phyloP scores from a whole-genome alignment of 495 filamentous ascomycete genomes.

The Hypomontagnella submonticulosa region DNA sequence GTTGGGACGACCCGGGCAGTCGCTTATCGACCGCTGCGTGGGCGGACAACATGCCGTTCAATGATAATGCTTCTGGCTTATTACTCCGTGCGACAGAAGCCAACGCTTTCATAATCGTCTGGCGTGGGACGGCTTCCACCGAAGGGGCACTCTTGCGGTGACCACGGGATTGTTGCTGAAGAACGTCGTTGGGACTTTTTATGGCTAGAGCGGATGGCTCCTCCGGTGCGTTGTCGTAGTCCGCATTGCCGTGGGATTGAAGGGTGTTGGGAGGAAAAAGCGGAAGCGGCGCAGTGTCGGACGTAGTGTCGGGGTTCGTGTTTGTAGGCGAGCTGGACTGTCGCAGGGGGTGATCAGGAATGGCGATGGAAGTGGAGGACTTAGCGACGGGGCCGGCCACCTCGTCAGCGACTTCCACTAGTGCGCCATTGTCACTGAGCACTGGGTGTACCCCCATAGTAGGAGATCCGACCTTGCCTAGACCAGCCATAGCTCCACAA shows the following conservation, averaged over 20 bases:
- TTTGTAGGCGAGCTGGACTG: constrained; percentile 33
- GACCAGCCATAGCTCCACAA: constrained; percentile 40
- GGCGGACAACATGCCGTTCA: constrained; percentile 63
- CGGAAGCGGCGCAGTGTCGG: constrained; percentile 2
- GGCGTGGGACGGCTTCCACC: constrained; percentile 78
- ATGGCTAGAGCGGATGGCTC: constrained; percentile 39
- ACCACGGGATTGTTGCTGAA: constrained; percentile 50
- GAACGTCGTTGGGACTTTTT: constrained; percentile 24
- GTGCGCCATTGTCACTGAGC: constrained; percentile 27
- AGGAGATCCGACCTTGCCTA: constrained; percentile 30
- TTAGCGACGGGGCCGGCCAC: constrained; percentile 39
- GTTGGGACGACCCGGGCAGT: constrained; percentile 52
- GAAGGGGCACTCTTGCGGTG: constrained; percentile 73
- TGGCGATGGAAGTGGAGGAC: constrained; percentile 24
- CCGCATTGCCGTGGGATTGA: constrained; percentile 52
- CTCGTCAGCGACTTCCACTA: constrained; percentile 33
- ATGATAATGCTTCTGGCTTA: constrained; percentile 65
- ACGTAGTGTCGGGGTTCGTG: constrained; percentile 43
- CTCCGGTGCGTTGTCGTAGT: constrained; percentile 33
- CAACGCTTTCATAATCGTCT: constrained; percentile 89
- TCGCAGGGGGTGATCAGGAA: constrained; percentile 34
- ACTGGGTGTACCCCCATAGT: constrained; percentile 42
- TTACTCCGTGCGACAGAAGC: constrained; percentile 75
- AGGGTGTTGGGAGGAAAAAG: constrained; percentile 17
- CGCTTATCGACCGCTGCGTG: constrained; percentile 57